These are phyloP conservation scores for Alternaria alternata DNA, from an alignment of 2,329 filamentous ascomycete species.

Conservation along the genomic window DNA sequence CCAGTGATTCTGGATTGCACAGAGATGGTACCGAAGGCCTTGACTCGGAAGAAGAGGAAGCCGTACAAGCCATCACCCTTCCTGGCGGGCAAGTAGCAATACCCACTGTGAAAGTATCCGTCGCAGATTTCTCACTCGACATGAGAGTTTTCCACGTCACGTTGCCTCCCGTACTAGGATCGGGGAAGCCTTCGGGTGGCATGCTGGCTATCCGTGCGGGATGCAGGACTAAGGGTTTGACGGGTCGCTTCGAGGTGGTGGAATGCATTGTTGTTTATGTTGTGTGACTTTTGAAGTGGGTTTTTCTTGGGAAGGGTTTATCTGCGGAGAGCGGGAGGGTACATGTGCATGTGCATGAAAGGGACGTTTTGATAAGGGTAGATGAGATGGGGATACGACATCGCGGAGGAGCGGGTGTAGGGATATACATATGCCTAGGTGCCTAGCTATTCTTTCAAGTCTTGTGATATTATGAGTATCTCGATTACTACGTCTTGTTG, in stretches of 20 bases:
- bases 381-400: background rate
- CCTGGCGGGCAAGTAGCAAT: constrained; percentile 43
- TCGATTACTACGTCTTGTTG: background rate
- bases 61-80: background rate
- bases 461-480: background rate
- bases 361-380: background rate
- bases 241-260: background rate
- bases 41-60: background rate
- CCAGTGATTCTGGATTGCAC: constrained; percentile 33
- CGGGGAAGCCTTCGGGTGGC: constrained; percentile 19
- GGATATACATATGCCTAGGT: background rate
- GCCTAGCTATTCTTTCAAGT: background rate
- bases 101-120: constrained; percentile 50
- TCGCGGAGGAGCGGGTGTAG: background rate
- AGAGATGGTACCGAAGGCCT: background rate
- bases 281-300: background rate
- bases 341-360: background rate
- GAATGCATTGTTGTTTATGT: constrained; percentile 3
- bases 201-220: background rate
- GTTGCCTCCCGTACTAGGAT: constrained; percentile 23
- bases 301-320: background rate
- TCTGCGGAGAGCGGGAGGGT: background rate
- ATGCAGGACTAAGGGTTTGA: constrained; percentile 1
- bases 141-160: constrained; percentile 55
- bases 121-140: constrained; percentile 45